Percentiles rank a stretch among this genome's conserved stretches.
phyloP scores from a whole-genome alignment of 192 early-diverging fungal species.

The Coemansia sp. region DNA sequence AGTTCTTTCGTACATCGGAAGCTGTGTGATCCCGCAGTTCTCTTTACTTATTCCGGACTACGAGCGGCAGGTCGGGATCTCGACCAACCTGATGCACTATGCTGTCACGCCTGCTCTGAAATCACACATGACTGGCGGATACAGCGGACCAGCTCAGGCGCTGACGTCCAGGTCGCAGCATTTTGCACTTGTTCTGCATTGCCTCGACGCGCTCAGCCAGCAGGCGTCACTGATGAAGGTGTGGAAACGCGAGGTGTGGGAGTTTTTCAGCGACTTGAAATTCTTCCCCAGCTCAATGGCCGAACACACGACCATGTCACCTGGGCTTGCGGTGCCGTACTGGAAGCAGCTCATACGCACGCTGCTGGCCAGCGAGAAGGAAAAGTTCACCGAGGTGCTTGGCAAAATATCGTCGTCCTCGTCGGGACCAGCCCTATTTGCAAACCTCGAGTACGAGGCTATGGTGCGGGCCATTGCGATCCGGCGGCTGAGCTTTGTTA shows the following conservation, averaged over 20 bases:
- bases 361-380: conserved; percentile 74
- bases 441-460: conserved; percentile 80
- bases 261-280: conserved; percentile 49
- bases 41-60: conserved; percentile 70
- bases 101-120: conserved; percentile 70
- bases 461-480: conserved; percentile 64
- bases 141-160: conserved; percentile 37
- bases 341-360: conserved; percentile 74
- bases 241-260: conserved; percentile 54
- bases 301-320: conserved; percentile 38
- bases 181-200: conserved; percentile 35
- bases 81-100: conserved; percentile 82
- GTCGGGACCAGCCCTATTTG: conserved; percentile 68
- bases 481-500: conserved; percentile 76
- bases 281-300: conserved; percentile 35
- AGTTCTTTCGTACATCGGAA: conserved; percentile 34
- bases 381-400: conserved; percentile 71
- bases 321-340: conserved; percentile 35
- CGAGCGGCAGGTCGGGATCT: conserved; percentile 63
- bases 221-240: conserved; percentile 44
- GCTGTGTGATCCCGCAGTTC: conserved; percentile 66
- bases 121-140: conserved; percentile 55
- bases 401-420: conserved; percentile 68
- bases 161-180: conserved; percentile 33
- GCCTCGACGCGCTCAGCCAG: conserved; percentile 35